Conservation (phyloP, 2,329 filamentous ascomycete species). For the Aspergillus proliferans region DNA sequence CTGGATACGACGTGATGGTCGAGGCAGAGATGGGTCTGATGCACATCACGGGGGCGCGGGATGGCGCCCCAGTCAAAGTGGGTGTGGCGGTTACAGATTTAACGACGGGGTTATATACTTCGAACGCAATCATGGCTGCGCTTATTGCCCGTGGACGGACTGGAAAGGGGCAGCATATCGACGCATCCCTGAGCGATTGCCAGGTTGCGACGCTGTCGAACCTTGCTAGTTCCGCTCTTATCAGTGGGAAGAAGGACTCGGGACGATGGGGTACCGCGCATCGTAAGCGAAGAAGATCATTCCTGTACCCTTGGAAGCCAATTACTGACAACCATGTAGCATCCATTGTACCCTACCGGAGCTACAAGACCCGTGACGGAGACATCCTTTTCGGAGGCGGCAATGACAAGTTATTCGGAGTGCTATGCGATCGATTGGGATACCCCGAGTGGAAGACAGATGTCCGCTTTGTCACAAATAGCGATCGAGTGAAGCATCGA, state of each 20-base stretch:
- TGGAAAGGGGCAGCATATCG: constrained; percentile 82
- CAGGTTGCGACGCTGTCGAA: constrained; percentile 94
- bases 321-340: constrained; percentile 48
- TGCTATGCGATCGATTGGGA: constrained; percentile 53
- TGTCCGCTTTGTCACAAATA: constrained; percentile 53
- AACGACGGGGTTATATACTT: constrained; percentile 90
- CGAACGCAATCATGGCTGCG: constrained; percentile 91
- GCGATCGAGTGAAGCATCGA: constrained; percentile 60
- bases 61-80: constrained; percentile 91
- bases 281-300: constrained; percentile 48
- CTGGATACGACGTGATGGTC: constrained; percentile 99
- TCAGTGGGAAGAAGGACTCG: constrained; percentile 79
- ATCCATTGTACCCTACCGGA: constrained; percentile 93
- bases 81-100: constrained; percentile 95
- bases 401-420: constrained; percentile 57
- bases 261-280: constrained; percentile 96
- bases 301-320: not conserved
- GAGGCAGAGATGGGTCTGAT: constrained; percentile 97
- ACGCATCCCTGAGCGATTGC: constrained; percentile 85
- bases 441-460: constrained; percentile 55
- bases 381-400: constrained; percentile 60
- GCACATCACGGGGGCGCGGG: constrained; percentile 89
- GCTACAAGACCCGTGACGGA: constrained; percentile 62
- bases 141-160: constrained; percentile 69
- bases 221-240: constrained; percentile 83